phyloP scores from a whole-genome alignment of 345 rosid species.

The Lepidium aucheri region DNA sequence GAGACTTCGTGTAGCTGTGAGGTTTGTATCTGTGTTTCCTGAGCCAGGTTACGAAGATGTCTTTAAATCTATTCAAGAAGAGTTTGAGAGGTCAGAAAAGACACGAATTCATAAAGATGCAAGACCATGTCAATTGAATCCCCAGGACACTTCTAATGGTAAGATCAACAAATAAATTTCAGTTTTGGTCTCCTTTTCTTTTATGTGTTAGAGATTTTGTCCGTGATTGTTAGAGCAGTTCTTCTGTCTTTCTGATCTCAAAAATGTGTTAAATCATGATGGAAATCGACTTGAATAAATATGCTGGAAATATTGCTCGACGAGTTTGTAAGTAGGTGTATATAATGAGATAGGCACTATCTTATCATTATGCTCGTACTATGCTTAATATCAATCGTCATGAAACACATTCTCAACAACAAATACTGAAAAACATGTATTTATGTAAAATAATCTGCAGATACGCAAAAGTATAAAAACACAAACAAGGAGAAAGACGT shows the following conservation, averaged over 20 bases:
- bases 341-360: background rate
- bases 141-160: conserved; percentile 41
- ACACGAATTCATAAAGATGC: conserved; percentile 35
- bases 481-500: conserved; percentile 38
- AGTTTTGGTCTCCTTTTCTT: background rate
- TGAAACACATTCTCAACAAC: background rate
- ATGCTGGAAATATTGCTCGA: background rate
- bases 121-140: conserved; percentile 35
- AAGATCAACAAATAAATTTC: background rate
- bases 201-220: background rate
- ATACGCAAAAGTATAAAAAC: conserved; percentile 27
- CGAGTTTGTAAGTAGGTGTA: background rate
- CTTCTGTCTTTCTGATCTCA: background rate
- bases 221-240: background rate
- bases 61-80: conserved; percentile 50
- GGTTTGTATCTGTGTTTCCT: conserved; percentile 65
- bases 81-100: conserved; percentile 67
- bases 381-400: background rate
- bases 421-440: background rate
- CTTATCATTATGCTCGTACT: background rate
- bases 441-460: conserved; percentile 19
- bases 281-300: background rate
- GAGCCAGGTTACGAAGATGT: conserved; percentile 54
- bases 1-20: conserved; percentile 57
- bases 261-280: background rate